Base-by-base conservation (phyloP, 352 stramenopile genomes). In the Phytophthora nicotianae region DNA sequence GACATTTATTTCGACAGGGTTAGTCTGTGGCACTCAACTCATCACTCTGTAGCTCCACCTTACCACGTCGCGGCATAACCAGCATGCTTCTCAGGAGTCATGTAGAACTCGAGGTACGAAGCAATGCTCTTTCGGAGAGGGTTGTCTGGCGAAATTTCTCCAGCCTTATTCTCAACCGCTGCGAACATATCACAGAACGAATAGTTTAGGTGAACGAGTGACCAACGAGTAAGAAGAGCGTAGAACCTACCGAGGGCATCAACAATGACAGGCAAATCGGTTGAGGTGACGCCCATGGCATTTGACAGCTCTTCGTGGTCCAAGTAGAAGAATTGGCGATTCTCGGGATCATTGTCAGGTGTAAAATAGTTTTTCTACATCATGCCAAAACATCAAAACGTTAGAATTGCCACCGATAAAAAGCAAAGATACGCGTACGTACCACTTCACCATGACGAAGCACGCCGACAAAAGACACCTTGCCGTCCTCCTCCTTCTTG, bases 41-140 rank as follows among this genome's bases (percentile, higher is more conserved):
- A 20, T 41, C 14, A 26, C 20, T 57, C 26, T 50, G 27, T 32
- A 60, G 20, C 17, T 38, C 5, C 7, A 38, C 32, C 74, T 42
- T 82, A 95, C 87, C 87, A 96, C 5, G 86, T 96, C 21, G 75
- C 80, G 3, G 87, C 87, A 48, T 96, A 96, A 33, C 81, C 86
- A 4, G 81, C 85, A 65, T 96, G 87, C 66, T 94, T 96, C 49
- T 86, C 74, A 20, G 87, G 87, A 5, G 87, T 93, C 87, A 96
- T 96, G 83, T 96, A 94, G 59, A 96, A 96, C 47, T 91, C 83
- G 54, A 89, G 58, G 69, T 93, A 96, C 33, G 83, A 92, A 19
- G 77, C 68, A 26, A 92, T 68, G 38, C 72, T 89, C 66, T 96
- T 96, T 62, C 82, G 83, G 19, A 92, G 45, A 4, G 82, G 85